Conservation (phyloP, 1,139 yeast species). For the Saccharomyces hybrid region DNA sequence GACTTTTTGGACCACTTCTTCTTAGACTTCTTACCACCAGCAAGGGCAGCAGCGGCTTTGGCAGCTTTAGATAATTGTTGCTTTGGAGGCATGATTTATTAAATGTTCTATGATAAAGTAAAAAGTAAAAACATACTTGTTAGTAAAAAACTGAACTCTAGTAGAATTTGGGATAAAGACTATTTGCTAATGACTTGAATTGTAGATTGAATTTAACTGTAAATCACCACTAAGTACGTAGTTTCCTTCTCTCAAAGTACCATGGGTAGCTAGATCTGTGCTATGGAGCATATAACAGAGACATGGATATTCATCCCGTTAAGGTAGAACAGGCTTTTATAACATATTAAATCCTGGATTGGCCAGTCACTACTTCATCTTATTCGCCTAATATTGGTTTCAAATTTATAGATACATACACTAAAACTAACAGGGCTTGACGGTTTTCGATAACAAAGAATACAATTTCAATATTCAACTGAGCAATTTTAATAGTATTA, state of each 20-base stretch:
- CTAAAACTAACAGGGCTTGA: constrained; percentile 1
- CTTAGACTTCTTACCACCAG: constrained; percentile 99
- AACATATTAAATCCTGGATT: not conserved
- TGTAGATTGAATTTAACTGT: not conserved
- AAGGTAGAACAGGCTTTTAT: not conserved
- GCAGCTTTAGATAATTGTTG: constrained; percentile 99
- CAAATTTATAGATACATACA: not conserved
- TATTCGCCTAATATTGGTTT: not conserved
- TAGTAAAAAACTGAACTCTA: not conserved
- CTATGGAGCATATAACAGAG: not conserved
- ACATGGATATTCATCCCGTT: not conserved
- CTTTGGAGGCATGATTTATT: constrained; percentile 90
- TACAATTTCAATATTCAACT: not conserved
- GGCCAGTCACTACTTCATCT: not conserved
- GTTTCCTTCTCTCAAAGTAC: not conserved
- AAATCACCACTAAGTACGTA: not conserved
- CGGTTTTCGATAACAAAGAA: not conserved
- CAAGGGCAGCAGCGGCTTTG: constrained; percentile 99
- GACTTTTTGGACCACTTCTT: constrained; percentile 99
- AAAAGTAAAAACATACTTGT: not conserved
- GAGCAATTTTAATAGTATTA: not conserved
- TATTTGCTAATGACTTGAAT: not conserved
- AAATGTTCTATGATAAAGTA: constrained; percentile 6
- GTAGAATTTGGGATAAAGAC: constrained; percentile 62
- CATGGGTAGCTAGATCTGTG: not conserved